A percentile compares a stretch with the other conserved stretches of the same genome.
phyloP scores from a whole-genome alignment of 805 yeast species.

The Kodamaea leandrae region DNA sequence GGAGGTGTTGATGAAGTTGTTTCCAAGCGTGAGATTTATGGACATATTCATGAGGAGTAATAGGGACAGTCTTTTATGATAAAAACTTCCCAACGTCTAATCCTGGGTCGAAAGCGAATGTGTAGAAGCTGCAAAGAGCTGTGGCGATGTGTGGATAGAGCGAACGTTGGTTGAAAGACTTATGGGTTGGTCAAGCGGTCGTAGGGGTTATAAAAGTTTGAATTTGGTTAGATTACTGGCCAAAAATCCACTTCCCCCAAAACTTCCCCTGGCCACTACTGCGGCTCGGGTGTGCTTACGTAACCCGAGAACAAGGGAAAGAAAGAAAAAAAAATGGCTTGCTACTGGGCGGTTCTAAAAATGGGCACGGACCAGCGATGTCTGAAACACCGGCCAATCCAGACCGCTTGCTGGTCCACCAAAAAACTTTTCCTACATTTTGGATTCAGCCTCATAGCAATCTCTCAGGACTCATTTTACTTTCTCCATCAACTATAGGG shows the following conservation, averaged over 20 bases:
- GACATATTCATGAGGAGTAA: not conserved
- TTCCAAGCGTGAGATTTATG: not conserved
- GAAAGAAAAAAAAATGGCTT: constrained; percentile 1
- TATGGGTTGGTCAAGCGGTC: not conserved
- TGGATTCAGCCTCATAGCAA: not conserved
- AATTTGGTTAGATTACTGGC: not conserved
- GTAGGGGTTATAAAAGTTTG: constrained; percentile 1
- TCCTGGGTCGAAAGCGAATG: constrained; percentile 1
- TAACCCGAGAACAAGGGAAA: not conserved
- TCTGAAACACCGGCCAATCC: not conserved
- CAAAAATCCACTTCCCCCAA: not conserved
- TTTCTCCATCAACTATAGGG: too few species aligned
- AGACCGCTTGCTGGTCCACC: too few species aligned
- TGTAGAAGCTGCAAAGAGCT: not conserved
- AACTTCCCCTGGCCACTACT: not conserved
- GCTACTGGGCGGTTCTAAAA: not conserved
- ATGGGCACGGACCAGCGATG: not conserved
- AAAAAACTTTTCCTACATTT: not conserved
- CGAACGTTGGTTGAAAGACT: not conserved
- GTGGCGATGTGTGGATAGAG: not conserved
- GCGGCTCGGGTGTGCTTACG: not conserved
- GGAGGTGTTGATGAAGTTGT: not conserved
- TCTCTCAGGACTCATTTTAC: too few species aligned
- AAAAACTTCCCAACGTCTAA: not conserved
- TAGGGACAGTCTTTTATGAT: too few species aligned